Conservation (phyloP, 2,329 filamentous ascomycete species). For the Coniochaeta ligniaria region DNA sequence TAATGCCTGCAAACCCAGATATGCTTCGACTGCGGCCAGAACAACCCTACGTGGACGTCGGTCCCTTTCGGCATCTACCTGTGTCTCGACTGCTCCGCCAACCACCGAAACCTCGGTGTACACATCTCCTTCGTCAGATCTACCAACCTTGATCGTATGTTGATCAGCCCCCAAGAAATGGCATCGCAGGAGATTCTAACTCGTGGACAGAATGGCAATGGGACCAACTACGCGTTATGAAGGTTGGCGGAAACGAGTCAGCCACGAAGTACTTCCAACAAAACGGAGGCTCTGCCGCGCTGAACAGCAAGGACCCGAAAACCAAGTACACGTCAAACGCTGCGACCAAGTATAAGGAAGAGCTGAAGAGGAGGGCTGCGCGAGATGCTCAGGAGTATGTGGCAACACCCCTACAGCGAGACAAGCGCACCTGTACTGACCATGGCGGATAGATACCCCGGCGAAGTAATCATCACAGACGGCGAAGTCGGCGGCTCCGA, state of each 20-base stretch:
- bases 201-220: slow-evolving; percentile 81
- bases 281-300: slow-evolving; percentile 86
- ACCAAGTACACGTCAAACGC: slow-evolving; percentile 92
- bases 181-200: not conserved
- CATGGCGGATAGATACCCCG: slow-evolving; percentile 57
- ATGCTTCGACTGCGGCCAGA: slow-evolving; percentile 97
- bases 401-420: not conserved
- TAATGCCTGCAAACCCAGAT: slow-evolving; percentile 45
- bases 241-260: slow-evolving; percentile 95
- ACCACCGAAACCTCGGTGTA: slow-evolving; percentile 95
- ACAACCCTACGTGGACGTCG: slow-evolving; percentile 98
- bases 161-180: not conserved
- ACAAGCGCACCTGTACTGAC: not conserved
- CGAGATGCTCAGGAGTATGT: slow-evolving; percentile 78
- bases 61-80: slow-evolving; percentile 97
- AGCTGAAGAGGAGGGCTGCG: slow-evolving; percentile 78
- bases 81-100: slow-evolving; percentile 93
- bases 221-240: slow-evolving; percentile 96
- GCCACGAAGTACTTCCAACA: slow-evolving; percentile 98
- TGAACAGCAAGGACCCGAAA: slow-evolving; percentile 94
- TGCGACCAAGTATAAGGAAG: slow-evolving; percentile 97
- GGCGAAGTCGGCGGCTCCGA: slow-evolving; percentile 54
- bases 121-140: slow-evolving; percentile 99
- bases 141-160: slow-evolving; percentile 94
- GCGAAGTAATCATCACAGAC: slow-evolving; percentile 81